Evolutionary conservation across 345 rosid genomes (phyloP).

Genomic region (Leavenworthia alabamica): DNA sequence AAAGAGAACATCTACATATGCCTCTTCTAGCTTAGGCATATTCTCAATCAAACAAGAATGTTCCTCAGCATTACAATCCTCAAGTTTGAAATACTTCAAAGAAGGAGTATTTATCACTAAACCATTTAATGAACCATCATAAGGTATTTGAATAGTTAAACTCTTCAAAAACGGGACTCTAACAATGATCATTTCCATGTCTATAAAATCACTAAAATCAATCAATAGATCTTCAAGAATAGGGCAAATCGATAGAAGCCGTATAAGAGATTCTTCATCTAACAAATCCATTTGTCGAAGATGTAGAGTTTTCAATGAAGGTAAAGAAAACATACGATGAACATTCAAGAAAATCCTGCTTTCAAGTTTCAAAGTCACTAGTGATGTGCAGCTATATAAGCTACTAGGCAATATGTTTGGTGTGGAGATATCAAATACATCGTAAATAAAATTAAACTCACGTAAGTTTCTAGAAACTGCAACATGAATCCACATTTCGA

Average conservation of each 20-base stretch:
- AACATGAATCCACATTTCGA: not conserved
- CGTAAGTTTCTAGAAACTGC: not conserved
- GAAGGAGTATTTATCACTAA: not conserved
- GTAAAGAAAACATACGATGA: not conserved
- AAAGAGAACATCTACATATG: not conserved
- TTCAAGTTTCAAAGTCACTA: not conserved
- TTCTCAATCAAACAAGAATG: not conserved
- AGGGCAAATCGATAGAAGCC: not conserved
- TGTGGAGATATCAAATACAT: too few relatives aligned
- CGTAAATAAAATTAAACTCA: not conserved
- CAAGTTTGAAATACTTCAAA: not conserved
- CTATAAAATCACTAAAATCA: not conserved
- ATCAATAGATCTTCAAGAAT: not conserved
- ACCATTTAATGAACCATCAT: not conserved
- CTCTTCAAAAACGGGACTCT: not conserved
- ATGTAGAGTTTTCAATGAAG: not conserved
- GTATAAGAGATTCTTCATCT: not conserved
- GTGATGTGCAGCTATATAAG: not conserved
- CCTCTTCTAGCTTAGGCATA: not conserved
- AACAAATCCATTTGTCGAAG: not conserved
- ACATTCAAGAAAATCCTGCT: not conserved
- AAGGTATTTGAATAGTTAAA: not conserved
- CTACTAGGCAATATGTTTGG: not conserved
- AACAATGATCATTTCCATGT: not conserved
- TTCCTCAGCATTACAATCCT: not conserved